Evolutionary conservation across 371 early-diverging fungal genomes (phyloP), one percentile per base, ranked within the genome.

Genomic region (Umbelopsis sp.): DNA sequence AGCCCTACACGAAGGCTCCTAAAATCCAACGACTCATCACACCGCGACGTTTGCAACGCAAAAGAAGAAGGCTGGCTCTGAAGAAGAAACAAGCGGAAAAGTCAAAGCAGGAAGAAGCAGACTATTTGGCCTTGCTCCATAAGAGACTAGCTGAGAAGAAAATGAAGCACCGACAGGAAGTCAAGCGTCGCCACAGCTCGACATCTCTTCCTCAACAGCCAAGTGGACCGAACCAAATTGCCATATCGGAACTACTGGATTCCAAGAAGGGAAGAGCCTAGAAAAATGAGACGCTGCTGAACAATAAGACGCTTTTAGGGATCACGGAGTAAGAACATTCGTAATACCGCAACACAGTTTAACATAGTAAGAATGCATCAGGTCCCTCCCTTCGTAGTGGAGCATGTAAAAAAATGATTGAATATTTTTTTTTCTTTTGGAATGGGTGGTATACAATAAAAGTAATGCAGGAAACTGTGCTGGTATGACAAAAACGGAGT

Each of bases 11-110:
- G 86, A 98, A 98, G 92, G 97, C 89, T 48, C 89, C 89, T 73
- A 89, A 87, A 94, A 97, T 98, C 91, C 98, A 98, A 87, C 96
- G 98, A 76, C 90, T 98, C 74, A 95, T 97, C 71, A 97, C 97
- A 70, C 97, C 97, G 75, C 83, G 91, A 72, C 92, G 91, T 69
- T 90, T 97, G 70, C 97, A 96, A 88, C 94, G 95, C 86, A 95
- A 94, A 90, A 89, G 96, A 72, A 91, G 86, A 83, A 86, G 82
- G 71, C 78, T 84, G 72, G 92, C 96, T 74, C 84, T 92, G 80
- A 96, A 96, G 94, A 85, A 85, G 74, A 86, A 86, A 78, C 86
- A 88, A 74, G 80, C 86, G 63, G 90, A 89, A 78, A 86, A 87
- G 77, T 89, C 93, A 78, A 88, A 86, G 80, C 94, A 92, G 79